A percentile compares a stretch with the other conserved stretches of the same genome.
Evolutionary conservation across 2,329 filamentous ascomycete genomes (phyloP).

Genomic region (Aspergillus chevalieri): DNA sequence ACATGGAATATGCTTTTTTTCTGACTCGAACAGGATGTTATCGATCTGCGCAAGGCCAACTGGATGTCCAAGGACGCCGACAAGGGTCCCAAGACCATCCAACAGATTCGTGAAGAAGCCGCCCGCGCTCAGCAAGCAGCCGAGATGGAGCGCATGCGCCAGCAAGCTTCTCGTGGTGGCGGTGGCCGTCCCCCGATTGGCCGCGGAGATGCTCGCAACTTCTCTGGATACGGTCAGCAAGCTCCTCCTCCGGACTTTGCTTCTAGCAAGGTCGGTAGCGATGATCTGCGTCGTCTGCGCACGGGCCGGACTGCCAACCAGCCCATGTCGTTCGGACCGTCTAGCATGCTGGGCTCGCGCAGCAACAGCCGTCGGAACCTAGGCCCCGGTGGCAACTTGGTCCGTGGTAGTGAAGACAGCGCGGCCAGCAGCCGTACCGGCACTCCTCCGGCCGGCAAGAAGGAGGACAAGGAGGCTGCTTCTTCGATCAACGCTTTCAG

Average conservation of each 20-base stretch:
- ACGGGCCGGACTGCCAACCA: slow-evolving; percentile 58
- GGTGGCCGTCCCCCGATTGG: slow-evolving; percentile 65
- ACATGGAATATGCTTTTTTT: slow-evolving; percentile 2
- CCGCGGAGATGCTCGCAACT: slow-evolving; percentile 80
- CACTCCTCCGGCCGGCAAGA: slow-evolving; percentile 67
- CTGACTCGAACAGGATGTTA: slow-evolving; percentile 54
- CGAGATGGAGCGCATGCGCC: slow-evolving; percentile 57
- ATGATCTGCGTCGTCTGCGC: slow-evolving; percentile 76
- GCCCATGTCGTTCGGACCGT: slow-evolving; percentile 67
- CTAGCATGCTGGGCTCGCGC: slow-evolving; percentile 79
- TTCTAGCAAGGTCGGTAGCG: slow-evolving; percentile 79
- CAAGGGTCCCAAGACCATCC: slow-evolving; percentile 95
- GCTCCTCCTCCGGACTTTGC: slow-evolving; percentile 63
- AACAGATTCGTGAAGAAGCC: slow-evolving; percentile 81
- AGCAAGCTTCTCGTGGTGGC: slow-evolving; percentile 52
- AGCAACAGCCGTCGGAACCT: slow-evolving; percentile 74
- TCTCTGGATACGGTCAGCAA: slow-evolving; percentile 64
- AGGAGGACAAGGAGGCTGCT: slow-evolving; percentile 55
- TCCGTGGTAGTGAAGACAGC: slow-evolving; percentile 74
- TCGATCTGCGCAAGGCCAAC: slow-evolving; percentile 70
- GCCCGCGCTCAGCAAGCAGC: slow-evolving; percentile 73
- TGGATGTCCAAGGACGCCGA: slow-evolving; percentile 85
- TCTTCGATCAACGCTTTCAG: slow-evolving; percentile 87
- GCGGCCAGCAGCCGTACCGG: slow-evolving; percentile 81
- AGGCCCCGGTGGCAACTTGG: slow-evolving; percentile 66